phyloP scores from a whole-genome alignment of 2,329 filamentous ascomycete species.

The Orbilia javanica region DNA sequence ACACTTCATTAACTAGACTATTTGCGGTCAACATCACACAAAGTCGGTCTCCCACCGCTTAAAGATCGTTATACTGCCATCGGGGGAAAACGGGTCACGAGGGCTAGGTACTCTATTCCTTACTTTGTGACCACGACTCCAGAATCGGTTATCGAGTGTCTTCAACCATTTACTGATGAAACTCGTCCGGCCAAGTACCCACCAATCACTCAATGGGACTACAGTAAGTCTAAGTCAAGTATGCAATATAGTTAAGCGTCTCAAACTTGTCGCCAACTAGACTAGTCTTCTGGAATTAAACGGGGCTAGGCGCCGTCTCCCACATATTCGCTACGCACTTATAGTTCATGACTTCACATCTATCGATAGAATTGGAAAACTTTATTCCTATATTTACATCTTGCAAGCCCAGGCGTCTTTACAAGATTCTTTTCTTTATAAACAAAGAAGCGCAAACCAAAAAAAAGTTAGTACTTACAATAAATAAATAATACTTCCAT shows the following conservation, averaged over 20 bases:
- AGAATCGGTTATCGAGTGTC: constrained; percentile 66
- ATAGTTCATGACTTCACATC: not conserved
- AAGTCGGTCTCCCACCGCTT: constrained; percentile 66
- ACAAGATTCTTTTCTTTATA: constrained; percentile 32
- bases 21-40: constrained; percentile 67
- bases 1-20: constrained; percentile 62
- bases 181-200: constrained; percentile 43
- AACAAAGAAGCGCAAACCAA: constrained; percentile 30
- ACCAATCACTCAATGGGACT: constrained; percentile 64
- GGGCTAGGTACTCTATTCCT: constrained; percentile 68
- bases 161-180: constrained; percentile 61
- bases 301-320: not conserved
- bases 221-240: constrained; percentile 64
- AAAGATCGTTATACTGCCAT: constrained; percentile 63
- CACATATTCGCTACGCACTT: not conserved
- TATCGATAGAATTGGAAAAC: not conserved
- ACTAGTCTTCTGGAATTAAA: not conserved
- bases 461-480: constrained; percentile 51
- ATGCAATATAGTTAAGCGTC: constrained; percentile 61
- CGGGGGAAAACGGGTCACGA: constrained; percentile 65
- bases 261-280: not conserved
- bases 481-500: constrained; percentile 22
- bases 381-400: constrained; percentile 53
- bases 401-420: constrained; percentile 23
- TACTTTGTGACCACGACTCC: constrained; percentile 68